Conservation (phyloP, 2,329 filamentous ascomycete species). For the Verticillium klebahnii region DNA sequence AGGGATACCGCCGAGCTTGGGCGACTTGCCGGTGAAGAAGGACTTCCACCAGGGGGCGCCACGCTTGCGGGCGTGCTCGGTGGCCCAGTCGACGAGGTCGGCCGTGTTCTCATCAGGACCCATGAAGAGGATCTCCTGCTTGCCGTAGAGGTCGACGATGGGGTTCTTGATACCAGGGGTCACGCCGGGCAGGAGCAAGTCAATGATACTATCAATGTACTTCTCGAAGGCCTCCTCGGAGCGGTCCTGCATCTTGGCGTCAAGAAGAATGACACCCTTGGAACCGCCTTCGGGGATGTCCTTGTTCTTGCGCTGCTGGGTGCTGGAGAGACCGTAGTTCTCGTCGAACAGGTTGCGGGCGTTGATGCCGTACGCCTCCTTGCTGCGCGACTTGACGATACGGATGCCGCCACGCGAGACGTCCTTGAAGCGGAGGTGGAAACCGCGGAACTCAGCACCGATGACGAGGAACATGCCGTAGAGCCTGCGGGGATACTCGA, state of each 20-base stretch:
- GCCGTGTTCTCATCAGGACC: slow-evolving; percentile 98
- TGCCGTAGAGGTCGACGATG: slow-evolving; percentile 90
- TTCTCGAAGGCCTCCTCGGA: slow-evolving; percentile 93
- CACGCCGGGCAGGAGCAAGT: slow-evolving; percentile 81
- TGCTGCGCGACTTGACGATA: slow-evolving; percentile 96
- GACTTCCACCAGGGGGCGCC: slow-evolving; percentile 99
- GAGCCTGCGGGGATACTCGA: slow-evolving; percentile 89
- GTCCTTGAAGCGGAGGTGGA: slow-evolving; percentile 95
- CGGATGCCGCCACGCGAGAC: slow-evolving; percentile 96
- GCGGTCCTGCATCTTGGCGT: slow-evolving; percentile 92
- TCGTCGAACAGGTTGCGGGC: slow-evolving; percentile 95
- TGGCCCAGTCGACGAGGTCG: slow-evolving; percentile 97
- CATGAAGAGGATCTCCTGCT: slow-evolving; percentile 97
- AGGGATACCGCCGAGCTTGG: slow-evolving; percentile 90
- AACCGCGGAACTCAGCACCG: slow-evolving; percentile 91
- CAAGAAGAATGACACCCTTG: slow-evolving; percentile 94
- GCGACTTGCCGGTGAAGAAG: slow-evolving; percentile 98
- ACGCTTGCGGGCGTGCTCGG: slow-evolving; percentile 80
- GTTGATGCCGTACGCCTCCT: slow-evolving; percentile 94
- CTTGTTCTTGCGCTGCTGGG: slow-evolving; percentile 99
- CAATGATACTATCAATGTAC: slow-evolving; percentile 98
- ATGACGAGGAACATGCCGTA: slow-evolving; percentile 99
- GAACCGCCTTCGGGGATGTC: slow-evolving; percentile 97
- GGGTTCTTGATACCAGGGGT: slow-evolving; percentile 99
- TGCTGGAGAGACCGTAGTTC: slow-evolving; percentile 97